Base-by-base conservation (phyloP, 768 basidiomycete genomes). In the Naganishia vaughanmartiniae region DNA sequence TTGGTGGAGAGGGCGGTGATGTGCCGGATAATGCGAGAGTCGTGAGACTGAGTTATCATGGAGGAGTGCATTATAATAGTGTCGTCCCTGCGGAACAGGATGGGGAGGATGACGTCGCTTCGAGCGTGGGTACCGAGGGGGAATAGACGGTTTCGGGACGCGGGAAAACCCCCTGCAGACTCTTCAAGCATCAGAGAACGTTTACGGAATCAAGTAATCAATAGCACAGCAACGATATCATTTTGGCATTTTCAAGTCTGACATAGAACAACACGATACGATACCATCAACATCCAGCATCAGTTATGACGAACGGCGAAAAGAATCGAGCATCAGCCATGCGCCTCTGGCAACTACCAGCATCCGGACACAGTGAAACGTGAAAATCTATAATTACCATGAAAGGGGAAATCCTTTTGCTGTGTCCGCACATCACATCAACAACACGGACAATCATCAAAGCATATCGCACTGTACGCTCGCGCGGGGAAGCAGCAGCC, bases 41-140 rank as follows among this genome's bases (percentile, higher is more conserved):
- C 39, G 60, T 63, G n/a, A 42, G 60, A 34, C 60, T 63, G 26
- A 63, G 60, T 26, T 63, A 63, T 45, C 60, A 63, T 26, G 60
- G 60, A 10, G 60, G 60, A 24, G 60, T 63, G 10, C 60, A 63
- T 45, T 63, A 63, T 36, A 63, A 63, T 30, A 63, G 60, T 24
- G 60, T 63, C 2, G 60, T 63, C 6, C 42, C 60, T 9, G 42
- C 60, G 7, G 28, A 39, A 45, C 10, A 15, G 33, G 57, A 58
- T 39, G 57, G 34, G 10, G n/a, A 12, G 14, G 39, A 26, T 14
- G 39, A 45, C 24, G 58, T 24, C 9, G 26, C 60, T 19, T 63
- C 60, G 39, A 42, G 48, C 48, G 24, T 51, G 48, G 48, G 24
- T 24, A 51, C 4, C n/a, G 24, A 7, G 7, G 48, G 12, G 14